A percentile compares a stretch with the other conserved stretches of the same genome.
phyloP scores from a whole-genome alignment of 768 basidiomycete genomes.

The Lactifluus pinguis region DNA sequence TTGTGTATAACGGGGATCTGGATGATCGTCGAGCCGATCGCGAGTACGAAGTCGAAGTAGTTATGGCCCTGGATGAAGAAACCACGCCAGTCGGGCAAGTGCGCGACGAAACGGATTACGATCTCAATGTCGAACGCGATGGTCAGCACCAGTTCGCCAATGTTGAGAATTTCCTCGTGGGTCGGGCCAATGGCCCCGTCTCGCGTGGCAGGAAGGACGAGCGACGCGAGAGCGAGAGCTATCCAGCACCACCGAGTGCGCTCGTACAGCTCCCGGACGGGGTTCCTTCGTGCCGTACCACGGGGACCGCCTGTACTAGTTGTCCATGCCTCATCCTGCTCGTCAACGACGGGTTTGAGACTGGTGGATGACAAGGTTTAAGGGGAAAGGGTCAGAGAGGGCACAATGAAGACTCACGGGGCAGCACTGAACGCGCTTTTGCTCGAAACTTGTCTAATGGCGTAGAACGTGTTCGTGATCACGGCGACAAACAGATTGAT shows the following conservation, averaged over 20 bases:
- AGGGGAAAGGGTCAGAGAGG: background rate
- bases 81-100: slow-evolving; percentile 73
- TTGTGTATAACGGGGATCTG: slow-evolving; percentile 72
- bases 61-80: slow-evolving; percentile 61
- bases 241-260: slow-evolving; percentile 69
- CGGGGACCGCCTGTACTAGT: slow-evolving; percentile 31
- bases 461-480: slow-evolving; percentile 88
- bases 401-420: slow-evolving; percentile 37
- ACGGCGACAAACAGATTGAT: slow-evolving; percentile 92
- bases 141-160: slow-evolving; percentile 69
- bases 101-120: slow-evolving; percentile 55
- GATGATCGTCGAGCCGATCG: slow-evolving; percentile 65
- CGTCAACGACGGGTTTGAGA: slow-evolving; percentile 37
- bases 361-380: slow-evolving; percentile 21
- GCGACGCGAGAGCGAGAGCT: slow-evolving; percentile 57
- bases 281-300: slow-evolving; percentile 35
- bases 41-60: slow-evolving; percentile 67
- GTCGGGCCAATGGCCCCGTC: slow-evolving; percentile 39
- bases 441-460: slow-evolving; percentile 77
- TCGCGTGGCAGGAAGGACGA: slow-evolving; percentile 64
- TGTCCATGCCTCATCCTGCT: slow-evolving; percentile 57
- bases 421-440: slow-evolving; percentile 89
- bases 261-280: slow-evolving; percentile 45
- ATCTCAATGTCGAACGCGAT: slow-evolving; percentile 87
- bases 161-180: slow-evolving; percentile 45